Percentiles rank a stretch among this genome's conserved stretches.
These are phyloP conservation scores for Lophium mytilinum DNA, from an alignment of 495 filamentous ascomycete species.

Conservation along the genomic window DNA sequence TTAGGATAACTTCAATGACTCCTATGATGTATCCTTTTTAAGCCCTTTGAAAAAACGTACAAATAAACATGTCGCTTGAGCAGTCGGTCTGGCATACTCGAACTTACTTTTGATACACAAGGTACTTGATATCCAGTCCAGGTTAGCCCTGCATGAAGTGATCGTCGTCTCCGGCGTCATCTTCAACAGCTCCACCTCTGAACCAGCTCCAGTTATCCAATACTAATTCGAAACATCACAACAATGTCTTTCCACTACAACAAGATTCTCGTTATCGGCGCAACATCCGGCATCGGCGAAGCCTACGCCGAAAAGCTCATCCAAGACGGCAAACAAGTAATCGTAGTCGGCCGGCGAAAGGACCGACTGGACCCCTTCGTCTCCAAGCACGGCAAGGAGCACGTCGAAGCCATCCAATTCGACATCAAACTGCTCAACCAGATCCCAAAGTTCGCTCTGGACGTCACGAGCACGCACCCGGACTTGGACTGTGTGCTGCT, in stretches of 20 bases:
- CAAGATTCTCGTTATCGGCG: slow-evolving; percentile 61
- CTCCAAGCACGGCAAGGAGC: slow-evolving; percentile 48
- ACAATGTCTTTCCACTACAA: slow-evolving; percentile 51
- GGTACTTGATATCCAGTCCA: too few relatives aligned
- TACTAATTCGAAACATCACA: too few relatives aligned
- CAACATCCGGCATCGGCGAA: slow-evolving; percentile 62
- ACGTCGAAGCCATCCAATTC: slow-evolving; percentile 45
- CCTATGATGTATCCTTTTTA: too few relatives aligned
- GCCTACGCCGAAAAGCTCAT: slow-evolving; percentile 58
- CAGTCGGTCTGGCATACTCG: too few relatives aligned
- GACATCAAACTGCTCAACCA: slow-evolving; percentile 56
- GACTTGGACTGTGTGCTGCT: slow-evolving; percentile 49
- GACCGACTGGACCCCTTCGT: slow-evolving; percentile 58
- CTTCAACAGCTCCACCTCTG: too few relatives aligned
- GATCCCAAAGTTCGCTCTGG: slow-evolving; percentile 48
- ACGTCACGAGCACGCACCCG: slow-evolving; percentile 49
- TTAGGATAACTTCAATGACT: too few relatives aligned
- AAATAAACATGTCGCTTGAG: too few relatives aligned
- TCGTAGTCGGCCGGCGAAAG: slow-evolving; percentile 56
- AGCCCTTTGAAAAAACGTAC: too few relatives aligned
- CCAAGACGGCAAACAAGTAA: slow-evolving; percentile 49
- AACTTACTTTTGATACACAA: too few relatives aligned
- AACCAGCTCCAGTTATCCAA: too few relatives aligned
- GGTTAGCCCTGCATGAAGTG: too few relatives aligned
- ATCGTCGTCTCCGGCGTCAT: too few relatives aligned